Evolutionary conservation across 2,329 filamentous ascomycete species (phyloP), one percentile per base, ranked within the genome.

Genomic region (Trichoderma citrinoviride): DNA sequence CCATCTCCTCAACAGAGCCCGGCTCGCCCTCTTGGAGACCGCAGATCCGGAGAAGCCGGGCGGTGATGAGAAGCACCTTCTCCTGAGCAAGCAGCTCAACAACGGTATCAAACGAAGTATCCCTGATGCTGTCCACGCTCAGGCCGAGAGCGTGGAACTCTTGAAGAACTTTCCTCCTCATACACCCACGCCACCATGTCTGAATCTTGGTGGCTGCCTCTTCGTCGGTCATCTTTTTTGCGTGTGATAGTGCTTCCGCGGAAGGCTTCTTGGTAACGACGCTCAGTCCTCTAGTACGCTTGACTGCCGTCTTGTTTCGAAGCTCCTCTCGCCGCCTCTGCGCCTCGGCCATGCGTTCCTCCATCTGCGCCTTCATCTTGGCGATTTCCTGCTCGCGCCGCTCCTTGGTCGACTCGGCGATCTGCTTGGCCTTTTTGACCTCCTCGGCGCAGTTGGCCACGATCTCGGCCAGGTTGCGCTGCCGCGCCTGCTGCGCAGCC

Each of bases 321-420:
- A 90, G 76, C 78, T 90, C 85, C 73, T 89, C 85, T 66, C 91
- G 82, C 71, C 91, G 84, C 73, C 81, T 85, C 75, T 93, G 90
- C 0, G 90, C 91, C 72, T 93, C 91, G 37, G 90, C 89, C 71
- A 92, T 84, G 68, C 89, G 87, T 78, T 93, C 90, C 74, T 93
- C 89, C 83, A 93, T 92, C 74, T 93, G 90, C 57, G 85, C 77
- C 68, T 87, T 86, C 74, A 91, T 82, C 71, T 87, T 87, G 70
- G 83, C 83, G 64, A 90, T 84, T 68, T 93, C 90, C 64, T 88
- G 87, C 73, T 92, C 89, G 68, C 91, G 87, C 75, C 90, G 89
- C 78, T 91, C 89, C 77, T 92, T 93, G 80, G 91, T 92, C 65
- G 85, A 88, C 75, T 92, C 90, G 15, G 91, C 91, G n/a, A 93